phyloP scores from a whole-genome alignment of 2,329 filamentous ascomycete genomes.

The Colletotrichum lupini region DNA sequence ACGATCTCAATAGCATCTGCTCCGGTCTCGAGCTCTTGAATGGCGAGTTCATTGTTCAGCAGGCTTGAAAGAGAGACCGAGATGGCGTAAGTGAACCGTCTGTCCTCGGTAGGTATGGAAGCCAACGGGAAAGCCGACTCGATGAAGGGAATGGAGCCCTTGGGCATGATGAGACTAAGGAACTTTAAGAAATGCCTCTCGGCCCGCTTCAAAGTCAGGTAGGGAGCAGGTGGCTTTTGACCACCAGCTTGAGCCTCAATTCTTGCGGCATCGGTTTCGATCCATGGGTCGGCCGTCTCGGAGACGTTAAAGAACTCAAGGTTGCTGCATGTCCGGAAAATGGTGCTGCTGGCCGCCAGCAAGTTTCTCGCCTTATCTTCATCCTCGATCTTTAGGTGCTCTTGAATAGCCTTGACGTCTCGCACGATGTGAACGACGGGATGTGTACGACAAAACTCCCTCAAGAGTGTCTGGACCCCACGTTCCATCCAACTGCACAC shows the following conservation, averaged over 20 bases:
- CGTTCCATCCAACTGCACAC: slow-evolving; percentile 79
- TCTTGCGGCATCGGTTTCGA: slow-evolving; percentile 29
- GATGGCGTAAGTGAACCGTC: slow-evolving; percentile 75
- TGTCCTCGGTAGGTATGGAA: slow-evolving; percentile 67
- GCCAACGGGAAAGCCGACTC: slow-evolving; percentile 75
- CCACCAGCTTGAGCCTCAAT: slow-evolving; percentile 40
- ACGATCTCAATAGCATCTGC: slow-evolving; percentile 75
- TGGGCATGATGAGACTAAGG: slow-evolving; percentile 68
- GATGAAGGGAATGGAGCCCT: slow-evolving; percentile 65
- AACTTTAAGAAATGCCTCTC: slow-evolving; percentile 79
- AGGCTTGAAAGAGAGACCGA: slow-evolving; percentile 70
- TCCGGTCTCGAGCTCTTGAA: slow-evolving; percentile 74
- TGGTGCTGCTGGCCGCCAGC: slow-evolving; percentile 64
- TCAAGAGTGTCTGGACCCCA: slow-evolving; percentile 68
- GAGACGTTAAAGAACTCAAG: slow-evolving; percentile 83
- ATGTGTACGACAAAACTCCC: slow-evolving; percentile 71
- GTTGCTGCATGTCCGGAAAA: slow-evolving; percentile 76
- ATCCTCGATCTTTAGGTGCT: slow-evolving; percentile 69
- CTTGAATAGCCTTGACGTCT: slow-evolving; percentile 72
- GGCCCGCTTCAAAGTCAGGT: slow-evolving; percentile 74
- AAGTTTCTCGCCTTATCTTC: slow-evolving; percentile 67
- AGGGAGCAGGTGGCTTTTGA: slow-evolving; percentile 62
- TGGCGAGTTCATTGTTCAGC: slow-evolving; percentile 63
- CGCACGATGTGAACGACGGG: slow-evolving; percentile 78
- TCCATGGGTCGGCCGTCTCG: slow-evolving; percentile 51